phyloP scores from a whole-genome alignment of 2,329 filamentous ascomycete species.

The Cytospora piceae region DNA sequence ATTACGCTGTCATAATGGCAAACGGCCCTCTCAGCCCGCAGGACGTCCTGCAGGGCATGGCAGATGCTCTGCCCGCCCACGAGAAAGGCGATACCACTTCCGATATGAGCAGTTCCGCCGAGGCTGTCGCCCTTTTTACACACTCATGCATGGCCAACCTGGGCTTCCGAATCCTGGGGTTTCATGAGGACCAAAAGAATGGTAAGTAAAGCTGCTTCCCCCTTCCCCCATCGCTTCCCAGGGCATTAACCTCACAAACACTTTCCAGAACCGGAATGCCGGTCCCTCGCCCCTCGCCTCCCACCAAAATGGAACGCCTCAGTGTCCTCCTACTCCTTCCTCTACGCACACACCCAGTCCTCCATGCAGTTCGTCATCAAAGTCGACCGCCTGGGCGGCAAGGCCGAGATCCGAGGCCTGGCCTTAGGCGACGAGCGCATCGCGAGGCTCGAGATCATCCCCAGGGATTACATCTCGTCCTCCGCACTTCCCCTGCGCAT shows the following conservation, averaged over 20 bases:
- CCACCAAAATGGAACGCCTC: slow-evolving; percentile 80
- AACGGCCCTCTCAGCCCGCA: slow-evolving; percentile 47
- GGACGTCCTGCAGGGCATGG: slow-evolving; percentile 59
- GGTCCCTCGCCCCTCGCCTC: slow-evolving; percentile 63
- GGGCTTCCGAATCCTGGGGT: slow-evolving; percentile 79
- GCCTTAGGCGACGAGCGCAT: slow-evolving; percentile 82
- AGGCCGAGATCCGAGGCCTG: slow-evolving; percentile 81
- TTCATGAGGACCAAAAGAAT: slow-evolving; percentile 80
- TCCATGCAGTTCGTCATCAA: slow-evolving; percentile 84
- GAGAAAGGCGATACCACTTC: slow-evolving; percentile 57
- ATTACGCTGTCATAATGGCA: slow-evolving; percentile 14
- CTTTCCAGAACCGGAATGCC: slow-evolving; percentile 57
- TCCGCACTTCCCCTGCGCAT: slow-evolving; percentile 61
- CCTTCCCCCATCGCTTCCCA: background rate
- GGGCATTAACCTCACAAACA: slow-evolving; percentile 26
- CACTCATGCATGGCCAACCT: slow-evolving; percentile 83
- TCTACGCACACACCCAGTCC: slow-evolving; percentile 85
- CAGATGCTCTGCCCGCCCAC: slow-evolving; percentile 62
- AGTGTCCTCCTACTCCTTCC: slow-evolving; percentile 74
- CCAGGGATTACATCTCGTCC: slow-evolving; percentile 74
- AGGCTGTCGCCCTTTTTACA: slow-evolving; percentile 80
- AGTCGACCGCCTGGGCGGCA: slow-evolving; percentile 78
- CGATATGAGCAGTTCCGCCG: slow-evolving; percentile 71
- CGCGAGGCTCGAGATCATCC: slow-evolving; percentile 72
- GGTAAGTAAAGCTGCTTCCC: slow-evolving; percentile 50